phyloP scores from a whole-genome alignment of 306 rosid genomes.

The Prunus davidiana region DNA sequence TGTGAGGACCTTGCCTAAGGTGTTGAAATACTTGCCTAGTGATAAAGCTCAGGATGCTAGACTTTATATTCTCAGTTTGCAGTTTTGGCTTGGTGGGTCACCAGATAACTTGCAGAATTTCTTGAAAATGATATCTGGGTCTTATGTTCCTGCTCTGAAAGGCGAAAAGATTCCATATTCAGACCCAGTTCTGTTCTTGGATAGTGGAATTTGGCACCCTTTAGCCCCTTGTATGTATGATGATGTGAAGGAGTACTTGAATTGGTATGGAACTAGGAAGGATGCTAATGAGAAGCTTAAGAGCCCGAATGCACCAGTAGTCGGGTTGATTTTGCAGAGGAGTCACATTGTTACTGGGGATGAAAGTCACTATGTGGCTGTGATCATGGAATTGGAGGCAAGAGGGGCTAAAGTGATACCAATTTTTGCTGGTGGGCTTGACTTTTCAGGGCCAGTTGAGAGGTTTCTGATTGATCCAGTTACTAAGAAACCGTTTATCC shows the following conservation, averaged over 20 bases:
- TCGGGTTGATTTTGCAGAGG: slow-evolving; percentile 87
- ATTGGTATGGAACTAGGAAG: slow-evolving; percentile 93
- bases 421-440: slow-evolving; percentile 89
- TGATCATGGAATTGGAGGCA: slow-evolving; percentile 95
- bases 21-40: slow-evolving; percentile 89
- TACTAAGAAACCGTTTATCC: slow-evolving; percentile 70
- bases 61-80: slow-evolving; percentile 80
- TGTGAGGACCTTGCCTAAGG: slow-evolving; percentile 94
- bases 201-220: slow-evolving; percentile 95
- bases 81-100: slow-evolving; percentile 98
- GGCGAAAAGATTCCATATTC: slow-evolving; percentile 70
- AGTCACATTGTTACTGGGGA: slow-evolving; percentile 99
- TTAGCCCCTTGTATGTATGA: slow-evolving; percentile 97
- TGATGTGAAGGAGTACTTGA: slow-evolving; percentile 95
- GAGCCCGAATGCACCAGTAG: slow-evolving; percentile 52
- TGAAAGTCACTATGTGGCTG: slow-evolving; percentile 96
- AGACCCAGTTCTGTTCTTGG: slow-evolving; percentile 91
- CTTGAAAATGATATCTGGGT: slow-evolving; percentile 82
- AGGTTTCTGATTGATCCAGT: slow-evolving; percentile 73
- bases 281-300: slow-evolving; percentile 84
- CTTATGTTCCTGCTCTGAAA: slow-evolving; percentile 80
- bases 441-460: slow-evolving; percentile 96
- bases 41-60: slow-evolving; percentile 99
- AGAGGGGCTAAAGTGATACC: slow-evolving; percentile 96
- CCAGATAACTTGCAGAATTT: slow-evolving; percentile 89